Conservation (phyloP, 1,139 yeast genomes). For the Petasospora rhodanensis region DNA sequence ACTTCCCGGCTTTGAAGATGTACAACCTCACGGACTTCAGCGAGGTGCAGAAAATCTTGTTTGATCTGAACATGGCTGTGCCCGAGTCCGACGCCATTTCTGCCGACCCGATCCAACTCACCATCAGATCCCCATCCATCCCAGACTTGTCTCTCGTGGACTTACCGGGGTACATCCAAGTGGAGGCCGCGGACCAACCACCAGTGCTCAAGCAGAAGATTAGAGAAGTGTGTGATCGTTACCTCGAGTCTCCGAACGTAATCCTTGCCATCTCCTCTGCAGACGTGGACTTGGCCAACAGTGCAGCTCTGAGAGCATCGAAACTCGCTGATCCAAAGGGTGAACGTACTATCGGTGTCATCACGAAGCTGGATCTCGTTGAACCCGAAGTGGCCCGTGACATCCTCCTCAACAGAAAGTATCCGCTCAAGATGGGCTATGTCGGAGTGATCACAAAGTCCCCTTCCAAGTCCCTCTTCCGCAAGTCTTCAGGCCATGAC, state of each 20-base stretch:
- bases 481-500: conserved; percentile 33
- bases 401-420: conserved; percentile 69
- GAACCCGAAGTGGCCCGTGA: conserved; percentile 68
- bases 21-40: conserved; percentile 79
- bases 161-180: conserved; percentile 95
- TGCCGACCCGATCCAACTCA: conserved; percentile 85
- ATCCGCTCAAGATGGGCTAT: conserved; percentile 92
- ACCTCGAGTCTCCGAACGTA: conserved; percentile 86
- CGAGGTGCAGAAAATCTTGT: conserved; percentile 79
- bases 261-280: conserved; percentile 96
- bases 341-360: conserved; percentile 92
- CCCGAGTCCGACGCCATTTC: conserved; percentile 82
- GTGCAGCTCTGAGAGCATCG: conserved; percentile 92
- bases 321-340: conserved; percentile 90
- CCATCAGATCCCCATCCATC: conserved; percentile 84
- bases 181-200: conserved; percentile 97
- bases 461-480: conserved; percentile 40
- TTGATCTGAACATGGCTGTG: conserved; percentile 89
- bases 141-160: conserved; percentile 95
- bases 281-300: conserved; percentile 95
- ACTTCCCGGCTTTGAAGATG: conserved; percentile 85
- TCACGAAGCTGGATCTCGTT: conserved; percentile 89
- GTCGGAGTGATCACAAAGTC: conserved; percentile 93
- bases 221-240: conserved; percentile 73
- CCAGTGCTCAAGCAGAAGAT: conserved; percentile 74